Percentiles rank a stretch among this genome's conserved stretches.
These are phyloP conservation scores for Metschnikowia koreensis DNA, from an alignment of 805 yeast genomes.

Conservation along the genomic window DNA sequence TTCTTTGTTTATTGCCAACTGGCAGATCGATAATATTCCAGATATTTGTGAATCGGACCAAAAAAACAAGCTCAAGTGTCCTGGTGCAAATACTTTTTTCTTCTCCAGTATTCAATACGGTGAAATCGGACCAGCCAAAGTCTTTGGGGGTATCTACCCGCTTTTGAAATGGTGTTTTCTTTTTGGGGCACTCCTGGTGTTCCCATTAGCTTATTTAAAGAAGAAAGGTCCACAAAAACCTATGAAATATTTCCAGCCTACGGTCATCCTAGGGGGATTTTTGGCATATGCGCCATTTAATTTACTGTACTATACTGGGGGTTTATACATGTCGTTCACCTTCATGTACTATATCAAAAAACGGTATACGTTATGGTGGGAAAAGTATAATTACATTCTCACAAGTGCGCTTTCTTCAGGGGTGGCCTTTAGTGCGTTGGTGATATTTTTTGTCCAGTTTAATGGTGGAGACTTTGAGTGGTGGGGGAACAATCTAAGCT, in stretches of 20 bases:
- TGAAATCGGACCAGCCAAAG: constrained; percentile 57
- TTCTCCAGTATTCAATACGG: constrained; percentile 55
- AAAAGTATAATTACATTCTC: constrained; percentile 65
- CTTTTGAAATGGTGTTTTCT: constrained; percentile 58
- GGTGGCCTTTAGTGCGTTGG: constrained; percentile 58
- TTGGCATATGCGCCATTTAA: constrained; percentile 51
- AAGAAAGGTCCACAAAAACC: constrained; percentile 31
- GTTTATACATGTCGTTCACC: constrained; percentile 54
- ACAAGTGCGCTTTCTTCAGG: constrained; percentile 60
- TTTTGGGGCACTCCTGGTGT: constrained; percentile 45
- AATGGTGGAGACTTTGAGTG: constrained; percentile 45
- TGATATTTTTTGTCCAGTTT: constrained; percentile 56
- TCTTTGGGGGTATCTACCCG: constrained; percentile 55
- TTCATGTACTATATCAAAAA: constrained; percentile 56
- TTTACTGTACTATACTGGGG: constrained; percentile 53
- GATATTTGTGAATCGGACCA: constrained; percentile 38
- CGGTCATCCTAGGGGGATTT: constrained; percentile 51
- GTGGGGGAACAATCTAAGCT: constrained; percentile 59
- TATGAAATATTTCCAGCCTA: constrained; percentile 51
- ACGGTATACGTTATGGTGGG: constrained; percentile 60
- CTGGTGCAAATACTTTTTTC: constrained; percentile 49
- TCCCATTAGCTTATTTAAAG: constrained; percentile 39
- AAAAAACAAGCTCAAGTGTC: constrained; percentile 37
- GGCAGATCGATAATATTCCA: constrained; percentile 38
- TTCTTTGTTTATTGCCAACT: constrained; percentile 36